phyloP scores from a whole-genome alignment of 768 basidiomycete species.

The Lentinus brumalis region DNA sequence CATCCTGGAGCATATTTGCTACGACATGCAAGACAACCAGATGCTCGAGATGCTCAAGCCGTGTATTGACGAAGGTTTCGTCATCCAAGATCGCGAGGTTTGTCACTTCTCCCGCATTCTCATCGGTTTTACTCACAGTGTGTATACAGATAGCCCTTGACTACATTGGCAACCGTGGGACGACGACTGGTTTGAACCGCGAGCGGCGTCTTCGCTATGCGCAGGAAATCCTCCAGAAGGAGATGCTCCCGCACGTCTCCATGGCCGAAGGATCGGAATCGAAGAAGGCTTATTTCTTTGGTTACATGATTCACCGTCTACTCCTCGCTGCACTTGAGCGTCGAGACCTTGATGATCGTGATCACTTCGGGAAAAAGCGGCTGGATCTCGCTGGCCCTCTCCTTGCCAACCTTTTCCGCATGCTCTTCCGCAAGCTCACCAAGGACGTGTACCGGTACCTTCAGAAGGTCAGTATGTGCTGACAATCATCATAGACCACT shows the following conservation, averaged over 20 bases:
- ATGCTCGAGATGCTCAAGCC: slow-evolving; percentile 99
- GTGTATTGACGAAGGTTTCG: slow-evolving; percentile 97
- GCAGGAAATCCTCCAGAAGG: slow-evolving; percentile 97
- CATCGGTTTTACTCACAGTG: not conserved
- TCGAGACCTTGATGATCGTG: slow-evolving; percentile 96
- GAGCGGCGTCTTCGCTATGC: slow-evolving; percentile 95
- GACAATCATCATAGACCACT: not conserved
- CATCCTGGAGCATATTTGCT: slow-evolving; percentile 97
- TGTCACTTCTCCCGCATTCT: slow-evolving; percentile 6
- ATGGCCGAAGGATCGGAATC: slow-evolving; percentile 95
- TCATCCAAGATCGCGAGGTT: slow-evolving; percentile 96
- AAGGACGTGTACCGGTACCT: slow-evolving; percentile 96
- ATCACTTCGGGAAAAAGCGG: slow-evolving; percentile 99
- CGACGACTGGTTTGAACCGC: slow-evolving; percentile 86
- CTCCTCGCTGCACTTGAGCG: slow-evolving; percentile 92
- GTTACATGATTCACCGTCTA: slow-evolving; percentile 98
- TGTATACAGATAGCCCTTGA: slow-evolving; percentile 70
- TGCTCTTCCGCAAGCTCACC: slow-evolving; percentile 95
- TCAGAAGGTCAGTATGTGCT: slow-evolving; percentile 71
- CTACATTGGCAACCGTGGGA: slow-evolving; percentile 98
- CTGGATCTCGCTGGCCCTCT: slow-evolving; percentile 95
- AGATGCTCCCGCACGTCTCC: slow-evolving; percentile 97
- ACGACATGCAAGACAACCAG: slow-evolving; percentile 93
- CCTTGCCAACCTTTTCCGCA: slow-evolving; percentile 95
- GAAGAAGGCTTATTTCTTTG: slow-evolving; percentile 99